Base-by-base conservation (phyloP, 257 asterid species). In the Solanum piurae region DNA sequence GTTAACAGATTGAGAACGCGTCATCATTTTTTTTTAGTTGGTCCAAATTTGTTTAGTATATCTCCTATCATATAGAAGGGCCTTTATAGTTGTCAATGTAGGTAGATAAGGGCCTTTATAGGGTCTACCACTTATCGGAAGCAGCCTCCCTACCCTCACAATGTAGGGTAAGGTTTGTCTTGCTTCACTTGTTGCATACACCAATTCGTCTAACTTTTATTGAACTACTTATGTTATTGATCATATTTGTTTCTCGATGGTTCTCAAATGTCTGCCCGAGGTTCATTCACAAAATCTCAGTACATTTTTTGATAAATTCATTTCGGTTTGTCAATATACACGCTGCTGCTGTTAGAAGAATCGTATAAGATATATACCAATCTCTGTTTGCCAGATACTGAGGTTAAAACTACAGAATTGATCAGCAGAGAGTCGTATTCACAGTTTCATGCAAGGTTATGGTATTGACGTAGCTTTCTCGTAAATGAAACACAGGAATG, bases 401-500 rank as follows among this genome's bases (percentile, higher is more conserved):
- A 23, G 83, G 84, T 52, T 77, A 77, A 77, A 77, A 8, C 62
- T 40, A 77, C 84, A 77, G 37, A 77, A 77, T 7, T 40, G 52
- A 66, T 66, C 73, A 80, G 85, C 86, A 52, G 86, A 82, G 49
- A 82, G 86, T 52, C 55, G 3, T 49, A 18, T 82, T 9, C 38
- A n/a, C 58, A 42, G 79, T 72, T 36, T 73, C 8, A 74, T 5
- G 13, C 36, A 13, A 76, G 21, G 71, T 31, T 82, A 82, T 49
- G 44, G 44, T 82, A 82, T 82, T 82, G 68, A 82, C 12, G 5
- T 49, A 29, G 69, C 86, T 25, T 49, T 82, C 44, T 82, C 21
- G 12, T 82, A 49, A 49, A 82, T 49, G 86, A 82, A 82, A 40
- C 31, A 5, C 86, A 82, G 86, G 86, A 82, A 82, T 82, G 86